A percentile compares a stretch with the other conserved stretches of the same genome.
phyloP scores from a whole-genome alignment of 306 rosid genomes.

The Chamaecrista fasciculata region DNA sequence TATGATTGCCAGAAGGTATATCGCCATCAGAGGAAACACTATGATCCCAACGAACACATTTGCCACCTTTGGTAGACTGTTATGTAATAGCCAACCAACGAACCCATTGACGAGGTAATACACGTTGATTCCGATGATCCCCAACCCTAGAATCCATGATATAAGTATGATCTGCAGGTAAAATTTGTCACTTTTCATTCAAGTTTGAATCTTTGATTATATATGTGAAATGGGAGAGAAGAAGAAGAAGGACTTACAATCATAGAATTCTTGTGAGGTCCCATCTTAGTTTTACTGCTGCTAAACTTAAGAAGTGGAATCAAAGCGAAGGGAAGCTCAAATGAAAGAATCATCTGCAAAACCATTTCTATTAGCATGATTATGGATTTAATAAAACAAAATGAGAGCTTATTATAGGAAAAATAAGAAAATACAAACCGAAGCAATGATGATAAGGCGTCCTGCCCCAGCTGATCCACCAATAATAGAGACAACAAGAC shows the following conservation, averaged over 20 bases:
- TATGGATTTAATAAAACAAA: neutral
- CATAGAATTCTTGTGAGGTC: constrained; percentile 77
- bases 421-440: constrained; percentile 49
- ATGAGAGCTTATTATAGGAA: neutral
- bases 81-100: constrained; percentile 73
- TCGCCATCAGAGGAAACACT: constrained; percentile 75
- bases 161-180: constrained; percentile 53
- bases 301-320: constrained; percentile 93
- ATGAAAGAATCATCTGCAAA: constrained; percentile 88
- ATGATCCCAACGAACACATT: constrained; percentile 66
- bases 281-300: constrained; percentile 77
- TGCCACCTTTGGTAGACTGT: constrained; percentile 54
- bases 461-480: constrained; percentile 51
- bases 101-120: constrained; percentile 72
- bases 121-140: constrained; percentile 70
- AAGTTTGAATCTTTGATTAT: neutral
- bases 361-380: neutral
- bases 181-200: neutral
- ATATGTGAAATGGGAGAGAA: neutral
- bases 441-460: constrained; percentile 56
- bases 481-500: constrained; percentile 76
- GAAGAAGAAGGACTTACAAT: constrained; percentile 30
- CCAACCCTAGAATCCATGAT: constrained; percentile 71
- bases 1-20: constrained; percentile 51
- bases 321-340: constrained; percentile 88